Conservation (phyloP, 495 filamentous ascomycete genomes). For the Filosporella fistucella region DNA sequence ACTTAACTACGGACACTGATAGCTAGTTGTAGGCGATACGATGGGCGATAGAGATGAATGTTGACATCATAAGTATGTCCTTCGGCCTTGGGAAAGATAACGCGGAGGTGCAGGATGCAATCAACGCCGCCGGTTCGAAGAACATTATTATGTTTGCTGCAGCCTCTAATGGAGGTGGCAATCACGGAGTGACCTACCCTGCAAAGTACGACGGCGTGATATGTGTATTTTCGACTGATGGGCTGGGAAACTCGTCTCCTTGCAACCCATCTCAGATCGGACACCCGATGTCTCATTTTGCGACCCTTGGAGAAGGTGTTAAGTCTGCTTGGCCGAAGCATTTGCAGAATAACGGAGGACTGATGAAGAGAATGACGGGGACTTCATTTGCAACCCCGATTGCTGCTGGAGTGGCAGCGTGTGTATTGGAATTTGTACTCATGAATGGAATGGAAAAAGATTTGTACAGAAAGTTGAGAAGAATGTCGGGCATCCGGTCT, state of each 20-base stretch:
- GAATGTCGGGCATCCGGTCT: neutral
- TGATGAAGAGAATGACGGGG: too few relatives aligned
- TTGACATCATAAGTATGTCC: slow-evolving; percentile 23
- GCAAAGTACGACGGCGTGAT: slow-evolving; percentile 9
- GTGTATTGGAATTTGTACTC: slow-evolving; percentile 19
- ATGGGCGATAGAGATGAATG: slow-evolving; percentile 10
- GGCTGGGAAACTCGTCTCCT: slow-evolving; percentile 1
- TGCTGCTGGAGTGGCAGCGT: slow-evolving; percentile 17
- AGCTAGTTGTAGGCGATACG: slow-evolving; percentile 16
- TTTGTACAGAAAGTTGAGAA: too few relatives aligned
- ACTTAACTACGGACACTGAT: too few relatives aligned
- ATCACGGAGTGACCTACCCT: slow-evolving; percentile 1
- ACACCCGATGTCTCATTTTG: neutral
- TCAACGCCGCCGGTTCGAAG: slow-evolving; percentile 6
- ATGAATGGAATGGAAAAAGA: too few relatives aligned
- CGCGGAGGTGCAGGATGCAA: slow-evolving; percentile 8
- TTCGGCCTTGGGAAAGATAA: slow-evolving; percentile 12
- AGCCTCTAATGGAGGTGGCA: slow-evolving; percentile 17
- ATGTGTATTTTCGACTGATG: slow-evolving; percentile 12
- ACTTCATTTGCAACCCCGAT: slow-evolving; percentile 21
- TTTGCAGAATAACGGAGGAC: neutral
- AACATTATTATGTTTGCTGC: slow-evolving; percentile 18
- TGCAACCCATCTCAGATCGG: slow-evolving; percentile 11
- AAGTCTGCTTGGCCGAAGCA: too few relatives aligned
- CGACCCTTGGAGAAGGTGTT: slow-evolving; percentile 12